Conservation (phyloP, 495 filamentous ascomycete genomes). For the Poronia punctata region DNA sequence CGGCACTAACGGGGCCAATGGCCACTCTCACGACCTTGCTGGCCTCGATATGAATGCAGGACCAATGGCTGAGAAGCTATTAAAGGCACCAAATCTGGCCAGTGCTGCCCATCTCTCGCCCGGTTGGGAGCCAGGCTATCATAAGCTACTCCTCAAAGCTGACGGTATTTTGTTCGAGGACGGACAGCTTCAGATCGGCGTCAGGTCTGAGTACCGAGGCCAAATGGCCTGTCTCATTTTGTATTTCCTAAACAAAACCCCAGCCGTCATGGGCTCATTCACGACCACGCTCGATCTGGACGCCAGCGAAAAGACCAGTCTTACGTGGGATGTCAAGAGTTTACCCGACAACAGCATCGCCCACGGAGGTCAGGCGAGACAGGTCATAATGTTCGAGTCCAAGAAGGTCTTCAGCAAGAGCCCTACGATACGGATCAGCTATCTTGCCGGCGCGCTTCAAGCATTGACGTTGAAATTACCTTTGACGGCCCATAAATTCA, state of each 20-base stretch:
- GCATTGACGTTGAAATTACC: conserved; percentile 88
- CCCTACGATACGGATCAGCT: conserved; percentile 89
- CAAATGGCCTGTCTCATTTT: conserved; percentile 92
- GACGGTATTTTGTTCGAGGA: conserved; percentile 95
- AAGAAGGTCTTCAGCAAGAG: conserved; percentile 73
- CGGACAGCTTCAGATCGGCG: conserved; percentile 83
- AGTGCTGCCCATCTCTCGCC: conserved; percentile 88
- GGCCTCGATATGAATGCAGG: conserved; percentile 69
- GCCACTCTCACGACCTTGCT: conserved; percentile 59
- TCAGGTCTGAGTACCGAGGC: conserved; percentile 88
- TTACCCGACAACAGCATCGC: conserved; percentile 78
- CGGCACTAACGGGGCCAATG: conserved; percentile 50
- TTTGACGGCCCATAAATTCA: conserved; percentile 86
- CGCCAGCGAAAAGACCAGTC: conserved; percentile 53
- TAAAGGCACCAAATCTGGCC: conserved; percentile 75
- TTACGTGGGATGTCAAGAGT: conserved; percentile 78
- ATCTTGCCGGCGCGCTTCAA: conserved; percentile 88
- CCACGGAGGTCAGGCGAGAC: conserved; percentile 73
- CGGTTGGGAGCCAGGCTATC: conserved; percentile 90
- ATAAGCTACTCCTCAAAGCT: conserved; percentile 65
- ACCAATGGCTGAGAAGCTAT: conserved; percentile 46
- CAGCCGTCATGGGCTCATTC: conserved; percentile 74
- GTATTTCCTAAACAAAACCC: conserved; percentile 91
- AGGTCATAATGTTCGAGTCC: conserved; percentile 89
- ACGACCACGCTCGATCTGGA: conserved; percentile 88